Base-by-base conservation (phyloP, 208 protist genomes). In the Acanthamoeba polyphaga region DNA sequence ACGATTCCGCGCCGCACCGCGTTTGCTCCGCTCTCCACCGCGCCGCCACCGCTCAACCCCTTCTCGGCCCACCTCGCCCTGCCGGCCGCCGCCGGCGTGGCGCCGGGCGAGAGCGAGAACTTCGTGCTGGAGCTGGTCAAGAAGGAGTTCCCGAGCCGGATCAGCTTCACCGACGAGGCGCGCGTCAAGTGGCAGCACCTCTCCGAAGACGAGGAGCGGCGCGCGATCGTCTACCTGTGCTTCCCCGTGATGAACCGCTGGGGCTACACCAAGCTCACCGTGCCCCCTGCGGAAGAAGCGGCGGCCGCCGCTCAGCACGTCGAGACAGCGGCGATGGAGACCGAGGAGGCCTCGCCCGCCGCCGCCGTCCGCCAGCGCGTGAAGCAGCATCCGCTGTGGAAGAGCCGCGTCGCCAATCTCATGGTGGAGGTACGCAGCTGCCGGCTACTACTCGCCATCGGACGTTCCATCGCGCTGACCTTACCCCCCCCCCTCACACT, bases 191-290 rank as follows among this genome's bases (percentile, higher is more conserved):
- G 87, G 87, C 38, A 78, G 15, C 87, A 92, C 49, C 32, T 76
- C 24, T 58, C 53, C 87, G 87, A 92, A 24, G 87, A 92, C 80
- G 80, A 88, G 38, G 87, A 92, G 27, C 32, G 46, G 2, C 55
- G 87, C 8, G 87, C 87, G 22, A 78, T 92, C 62, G 87, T 76
- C 62, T 92, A 76, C 43, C 19, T 92, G 64, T 53, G 43, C 64
- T 92, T 92, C 64, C 87, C 87, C 12, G 64, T 76, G 22, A 78
- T 92, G 64, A 92, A 92, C 87, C 53, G 87, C 19, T 92, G 87
- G 87, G 87, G 87, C 80, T 43, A 66, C 29, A 53, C 87, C 38
- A 92, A 51, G 87, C 17, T 76, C 22, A 53, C n/a, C 12, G 22
- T 34, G 12, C 19, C 32, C 34, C 64, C 60, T 0, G 55, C 64